These are phyloP conservation scores for Prunus davidiana DNA, from an alignment of 306 rosid genomes.

Conservation along the genomic window DNA sequence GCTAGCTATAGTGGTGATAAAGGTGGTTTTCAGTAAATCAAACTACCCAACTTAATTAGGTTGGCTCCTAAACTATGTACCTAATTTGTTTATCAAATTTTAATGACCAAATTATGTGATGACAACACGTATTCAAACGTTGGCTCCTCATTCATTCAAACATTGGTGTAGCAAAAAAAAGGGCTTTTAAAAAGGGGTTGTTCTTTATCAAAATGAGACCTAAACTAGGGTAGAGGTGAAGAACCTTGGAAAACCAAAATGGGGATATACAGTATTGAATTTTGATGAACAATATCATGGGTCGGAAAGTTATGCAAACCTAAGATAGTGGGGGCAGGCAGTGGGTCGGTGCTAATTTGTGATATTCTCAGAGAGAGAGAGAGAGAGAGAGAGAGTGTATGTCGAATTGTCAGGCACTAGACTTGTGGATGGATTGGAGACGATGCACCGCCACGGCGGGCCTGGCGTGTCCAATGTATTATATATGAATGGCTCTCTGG, in stretches of 20 bases:
- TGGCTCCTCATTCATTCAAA: too few relatives aligned
- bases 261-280: not conserved
- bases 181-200: too few relatives aligned
- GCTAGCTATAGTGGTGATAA: not conserved
- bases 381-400: not conserved
- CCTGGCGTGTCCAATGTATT: not conserved
- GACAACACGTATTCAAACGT: too few relatives aligned
- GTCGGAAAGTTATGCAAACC: not conserved
- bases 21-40: not conserved
- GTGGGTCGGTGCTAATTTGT: slow-evolving; percentile 7
- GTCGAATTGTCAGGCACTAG: not conserved
- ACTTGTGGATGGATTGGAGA: not conserved
- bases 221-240: not conserved
- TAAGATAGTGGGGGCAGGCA: not conserved
- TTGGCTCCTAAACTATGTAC: not conserved
- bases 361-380: not conserved
- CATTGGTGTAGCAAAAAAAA: too few relatives aligned
- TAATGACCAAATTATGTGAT: too few relatives aligned
- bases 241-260: slow-evolving; percentile 1
- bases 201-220: not conserved
- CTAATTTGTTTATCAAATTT: too few relatives aligned
- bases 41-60: not conserved
- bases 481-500: not conserved
- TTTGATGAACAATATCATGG: not conserved
- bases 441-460: not conserved